phyloP scores from a whole-genome alignment of 257 asterid species.

The Rauvolfia tetraphylla region DNA sequence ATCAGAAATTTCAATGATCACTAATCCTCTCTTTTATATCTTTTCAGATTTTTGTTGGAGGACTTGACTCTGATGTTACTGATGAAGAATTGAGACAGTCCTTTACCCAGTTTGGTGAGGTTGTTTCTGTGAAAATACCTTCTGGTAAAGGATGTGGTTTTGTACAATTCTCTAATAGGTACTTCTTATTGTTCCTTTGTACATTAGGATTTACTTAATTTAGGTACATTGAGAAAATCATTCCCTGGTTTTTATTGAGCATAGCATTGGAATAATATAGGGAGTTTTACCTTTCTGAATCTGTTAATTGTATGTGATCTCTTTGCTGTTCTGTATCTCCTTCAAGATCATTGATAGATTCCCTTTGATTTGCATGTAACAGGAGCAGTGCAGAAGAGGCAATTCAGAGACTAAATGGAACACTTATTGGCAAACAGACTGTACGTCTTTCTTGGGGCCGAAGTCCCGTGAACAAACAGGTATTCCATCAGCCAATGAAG shows the following conservation, averaged over 20 bases:
- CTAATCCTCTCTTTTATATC: conserved; percentile 7
- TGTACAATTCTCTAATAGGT: conserved; percentile 82
- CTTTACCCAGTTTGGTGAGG: conserved; percentile 79
- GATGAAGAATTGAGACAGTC: conserved; percentile 82
- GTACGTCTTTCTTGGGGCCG: conserved; percentile 92
- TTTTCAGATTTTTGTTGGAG: conserved; percentile 47
- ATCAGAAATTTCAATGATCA: not conserved
- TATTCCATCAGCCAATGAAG: conserved; percentile 4
- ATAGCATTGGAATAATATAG: not conserved
- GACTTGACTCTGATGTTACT: conserved; percentile 82
- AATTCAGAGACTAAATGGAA: conserved; percentile 64
- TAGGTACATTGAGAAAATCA: not conserved
- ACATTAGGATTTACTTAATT: not conserved
- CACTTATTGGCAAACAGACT: conserved; percentile 68
- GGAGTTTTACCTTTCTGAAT: not conserved
- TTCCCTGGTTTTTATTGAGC: not conserved
- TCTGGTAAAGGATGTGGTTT: conserved; percentile 97
- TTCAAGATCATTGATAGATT: not conserved
- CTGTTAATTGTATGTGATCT: not conserved
- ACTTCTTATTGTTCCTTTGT: conserved; percentile 9
- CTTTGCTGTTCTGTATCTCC: not conserved
- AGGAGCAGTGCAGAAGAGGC: conserved; percentile 82
- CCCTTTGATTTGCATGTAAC: conserved; percentile 14
- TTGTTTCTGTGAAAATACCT: conserved; percentile 85
- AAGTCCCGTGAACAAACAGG: conserved; percentile 72